phyloP scores from a whole-genome alignment of 108 stramenopile genomes.

The Cyclotella distinguenda region DNA sequence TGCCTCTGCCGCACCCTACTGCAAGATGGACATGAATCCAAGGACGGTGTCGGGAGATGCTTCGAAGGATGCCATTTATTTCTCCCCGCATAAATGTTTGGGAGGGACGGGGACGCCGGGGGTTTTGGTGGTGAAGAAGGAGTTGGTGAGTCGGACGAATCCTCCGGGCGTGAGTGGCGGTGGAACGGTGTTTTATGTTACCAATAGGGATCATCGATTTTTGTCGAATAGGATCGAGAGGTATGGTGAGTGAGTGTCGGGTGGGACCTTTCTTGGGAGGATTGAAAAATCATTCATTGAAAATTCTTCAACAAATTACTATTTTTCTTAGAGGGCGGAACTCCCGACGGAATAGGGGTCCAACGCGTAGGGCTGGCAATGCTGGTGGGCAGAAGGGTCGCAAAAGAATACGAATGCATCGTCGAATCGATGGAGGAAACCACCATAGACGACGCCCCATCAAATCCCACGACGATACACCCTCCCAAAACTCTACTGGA shows the following conservation, averaged over 20 bases:
- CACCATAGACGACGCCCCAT: conserved; percentile 1
- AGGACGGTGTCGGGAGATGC: conserved; percentile 52
- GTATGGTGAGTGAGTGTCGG: conserved; percentile 61
- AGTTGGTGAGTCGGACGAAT: conserved; percentile 69
- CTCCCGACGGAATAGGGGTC: conserved; percentile 93
- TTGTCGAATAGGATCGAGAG: conserved; percentile 92
- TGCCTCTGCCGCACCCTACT: conserved; percentile 94
- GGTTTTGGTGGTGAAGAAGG: conserved; percentile 87
- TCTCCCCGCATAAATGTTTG: conserved; percentile 79
- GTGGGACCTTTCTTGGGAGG: no score
- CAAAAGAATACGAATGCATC: conserved; percentile 48
- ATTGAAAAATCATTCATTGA: not conserved
- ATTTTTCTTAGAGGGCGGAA: conserved; percentile 81
- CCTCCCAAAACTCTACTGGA: conserved; percentile 46
- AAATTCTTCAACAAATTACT: no score
- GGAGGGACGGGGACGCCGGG: conserved; percentile 90
- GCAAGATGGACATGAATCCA: conserved; percentile 93
- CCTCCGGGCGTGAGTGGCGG: conserved; percentile 80
- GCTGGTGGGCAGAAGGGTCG: conserved; percentile 66
- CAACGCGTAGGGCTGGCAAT: conserved; percentile 86
- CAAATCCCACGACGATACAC: not conserved
- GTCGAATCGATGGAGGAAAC: conserved; percentile 8
- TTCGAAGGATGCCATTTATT: conserved; percentile 84
- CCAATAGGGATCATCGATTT: conserved; percentile 87
- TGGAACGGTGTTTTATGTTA: conserved; percentile 98